Evolutionary conservation across 306 rosid species (phyloP).

Genomic region (Cotoneaster glaucophyllus): DNA sequence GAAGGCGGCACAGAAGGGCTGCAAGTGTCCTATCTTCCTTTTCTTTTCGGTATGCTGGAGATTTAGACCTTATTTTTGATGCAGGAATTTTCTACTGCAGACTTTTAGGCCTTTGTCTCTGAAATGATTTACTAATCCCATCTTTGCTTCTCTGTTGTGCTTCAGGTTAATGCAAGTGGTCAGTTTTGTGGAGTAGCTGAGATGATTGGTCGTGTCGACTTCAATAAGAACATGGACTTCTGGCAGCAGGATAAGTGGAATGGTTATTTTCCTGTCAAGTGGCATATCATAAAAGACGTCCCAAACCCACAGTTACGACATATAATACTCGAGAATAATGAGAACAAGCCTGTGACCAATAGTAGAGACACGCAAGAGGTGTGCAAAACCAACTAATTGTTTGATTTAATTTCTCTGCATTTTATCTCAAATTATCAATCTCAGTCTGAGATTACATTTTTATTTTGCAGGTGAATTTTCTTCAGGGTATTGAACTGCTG

Average conservation of each 20-base stretch:
- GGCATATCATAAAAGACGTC: constrained; percentile 78
- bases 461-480: constrained; percentile 53
- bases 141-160: background rate
- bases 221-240: constrained; percentile 70
- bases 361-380: constrained; percentile 96
- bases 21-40: constrained; percentile 66
- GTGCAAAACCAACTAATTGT: background rate
- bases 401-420: background rate
- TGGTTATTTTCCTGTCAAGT: constrained; percentile 79
- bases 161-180: constrained; percentile 88
- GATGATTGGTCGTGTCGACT: constrained; percentile 72
- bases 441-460: background rate
- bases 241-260: constrained; percentile 95
- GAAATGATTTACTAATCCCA: background rate
- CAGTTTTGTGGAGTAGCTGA: constrained; percentile 93
- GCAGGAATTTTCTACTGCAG: background rate
- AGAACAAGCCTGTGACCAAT: constrained; percentile 76
- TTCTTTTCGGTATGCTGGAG: constrained; percentile 65
- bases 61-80: background rate
- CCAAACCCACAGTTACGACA: constrained; percentile 75
- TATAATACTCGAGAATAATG: constrained; percentile 73
- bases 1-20: constrained; percentile 39
- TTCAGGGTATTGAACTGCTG: constrained; percentile 58
- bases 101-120: background rate
- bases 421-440: background rate